Conservation (phyloP, 2,329 filamentous ascomycete species). For the Celoporthe dispersa region DNA sequence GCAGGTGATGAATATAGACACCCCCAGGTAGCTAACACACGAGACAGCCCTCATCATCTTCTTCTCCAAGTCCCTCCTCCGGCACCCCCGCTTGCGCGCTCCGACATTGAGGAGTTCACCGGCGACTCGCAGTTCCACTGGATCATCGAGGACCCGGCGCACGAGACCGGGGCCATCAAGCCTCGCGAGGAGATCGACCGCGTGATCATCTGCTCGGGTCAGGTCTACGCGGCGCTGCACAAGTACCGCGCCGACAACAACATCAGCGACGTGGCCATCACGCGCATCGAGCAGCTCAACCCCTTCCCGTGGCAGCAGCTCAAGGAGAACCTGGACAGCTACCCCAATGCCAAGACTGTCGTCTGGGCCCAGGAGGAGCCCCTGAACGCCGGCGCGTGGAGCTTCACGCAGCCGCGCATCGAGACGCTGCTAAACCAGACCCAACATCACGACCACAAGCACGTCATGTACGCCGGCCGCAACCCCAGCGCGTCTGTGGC, state of each 20-base stretch:
- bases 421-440: slow-evolving; percentile 96
- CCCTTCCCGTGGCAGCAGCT: slow-evolving; percentile 99
- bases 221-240: slow-evolving; percentile 87
- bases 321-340: slow-evolving; percentile 93
- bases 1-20: background rate
- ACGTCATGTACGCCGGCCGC: slow-evolving; percentile 96
- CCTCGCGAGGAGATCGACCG: slow-evolving; percentile 86
- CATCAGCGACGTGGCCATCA: slow-evolving; percentile 90
- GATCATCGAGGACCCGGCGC: slow-evolving; percentile 91
- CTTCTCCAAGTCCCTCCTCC: slow-evolving; percentile 96
- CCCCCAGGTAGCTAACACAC: slow-evolving; percentile 29
- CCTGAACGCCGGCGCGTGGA: slow-evolving; percentile 95
- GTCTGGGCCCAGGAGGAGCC: slow-evolving; percentile 99
- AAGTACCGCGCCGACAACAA: slow-evolving; percentile 89
- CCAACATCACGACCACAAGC: slow-evolving; percentile 87
- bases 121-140: slow-evolving; percentile 93
- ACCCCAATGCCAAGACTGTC: slow-evolving; percentile 96
- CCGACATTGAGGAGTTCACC: slow-evolving; percentile 86
- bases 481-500: slow-evolving; percentile 93
- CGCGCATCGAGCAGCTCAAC: slow-evolving; percentile 95
- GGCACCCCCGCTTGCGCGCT: slow-evolving; percentile 91
- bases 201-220: slow-evolving; percentile 91
- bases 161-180: slow-evolving; percentile 75
- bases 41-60: slow-evolving; percentile 83
- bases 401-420: slow-evolving; percentile 94